phyloP scores from a whole-genome alignment of 2,329 filamentous ascomycete genomes.

The Elsinoe ampelina region DNA sequence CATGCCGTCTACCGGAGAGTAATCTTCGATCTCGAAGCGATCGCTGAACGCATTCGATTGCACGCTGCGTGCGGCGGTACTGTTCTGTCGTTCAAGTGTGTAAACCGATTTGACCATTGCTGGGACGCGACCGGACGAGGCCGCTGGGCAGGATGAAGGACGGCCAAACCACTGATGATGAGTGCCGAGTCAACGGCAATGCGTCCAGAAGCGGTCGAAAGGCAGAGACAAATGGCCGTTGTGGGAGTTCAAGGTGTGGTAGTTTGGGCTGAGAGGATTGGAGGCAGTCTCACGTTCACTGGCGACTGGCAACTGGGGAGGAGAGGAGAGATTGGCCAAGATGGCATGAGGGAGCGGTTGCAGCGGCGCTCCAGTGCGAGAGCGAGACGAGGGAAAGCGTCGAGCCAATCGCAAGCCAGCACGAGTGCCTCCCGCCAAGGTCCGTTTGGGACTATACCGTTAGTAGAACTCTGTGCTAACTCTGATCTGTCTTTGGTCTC shows the following conservation, averaged over 20 bases:
- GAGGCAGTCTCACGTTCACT: not conserved
- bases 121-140: slow-evolving; percentile 16
- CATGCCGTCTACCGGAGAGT: slow-evolving; percentile 30
- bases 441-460: not conserved
- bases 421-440: not conserved
- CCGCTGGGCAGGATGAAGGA: slow-evolving; percentile 6
- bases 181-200: slow-evolving; percentile 9
- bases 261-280: not conserved
- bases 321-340: slow-evolving; percentile 4
- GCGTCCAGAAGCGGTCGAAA: slow-evolving; percentile 1
- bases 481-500: too few relatives aligned
- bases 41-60: slow-evolving; percentile 41
- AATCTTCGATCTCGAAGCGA: slow-evolving; percentile 36
- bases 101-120: slow-evolving; percentile 30
- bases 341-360: slow-evolving; percentile 2
- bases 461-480: not conserved
- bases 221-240: slow-evolving; percentile 14
- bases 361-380: not conserved
- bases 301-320: not conserved
- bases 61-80: slow-evolving; percentile 22
- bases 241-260: not conserved
- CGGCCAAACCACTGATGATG: slow-evolving; percentile 3
- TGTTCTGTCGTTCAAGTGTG: slow-evolving; percentile 25
- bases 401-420: not conserved
- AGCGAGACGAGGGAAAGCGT: not conserved